Evolutionary conservation across 2,329 filamentous ascomycete genomes (phyloP).

Genomic region (Nothophaeocryptopus gaeumannii): DNA sequence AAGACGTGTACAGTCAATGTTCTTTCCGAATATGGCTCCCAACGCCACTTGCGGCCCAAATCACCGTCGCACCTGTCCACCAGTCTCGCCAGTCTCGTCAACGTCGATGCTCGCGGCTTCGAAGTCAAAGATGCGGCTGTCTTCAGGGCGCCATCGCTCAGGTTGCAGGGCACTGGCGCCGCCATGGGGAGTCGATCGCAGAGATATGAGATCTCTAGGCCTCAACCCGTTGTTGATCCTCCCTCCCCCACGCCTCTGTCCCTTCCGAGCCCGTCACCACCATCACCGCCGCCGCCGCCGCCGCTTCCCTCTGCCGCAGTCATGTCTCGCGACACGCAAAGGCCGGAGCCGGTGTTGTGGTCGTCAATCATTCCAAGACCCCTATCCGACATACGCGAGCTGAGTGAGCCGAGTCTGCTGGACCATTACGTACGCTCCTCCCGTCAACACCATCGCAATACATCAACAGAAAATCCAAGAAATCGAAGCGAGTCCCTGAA

Average conservation of each 20-base stretch:
- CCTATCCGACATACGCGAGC: conserved; percentile 50
- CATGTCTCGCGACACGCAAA: not conserved
- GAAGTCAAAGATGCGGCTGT: too few relatives aligned
- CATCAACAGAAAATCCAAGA: conserved; percentile 32
- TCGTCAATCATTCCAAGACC: conserved; percentile 39
- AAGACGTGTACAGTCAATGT: too few relatives aligned
- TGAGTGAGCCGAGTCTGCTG: conserved; percentile 49
- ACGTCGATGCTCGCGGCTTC: too few relatives aligned
- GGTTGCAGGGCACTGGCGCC: not conserved
- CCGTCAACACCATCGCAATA: conserved; percentile 15
- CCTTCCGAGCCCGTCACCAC: conserved; percentile 3
- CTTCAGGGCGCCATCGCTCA: too few relatives aligned
- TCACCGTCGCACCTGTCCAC: too few relatives aligned
- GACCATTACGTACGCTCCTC: conserved; percentile 16
- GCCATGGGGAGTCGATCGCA: conserved; percentile 20
- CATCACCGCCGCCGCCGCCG: conserved; percentile 13
- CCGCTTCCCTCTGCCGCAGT: conserved; percentile 3
- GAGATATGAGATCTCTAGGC: conserved; percentile 23
- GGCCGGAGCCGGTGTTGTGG: conserved; percentile 18
- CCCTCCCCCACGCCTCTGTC: conserved; percentile 11
- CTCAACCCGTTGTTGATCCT: conserved; percentile 18
- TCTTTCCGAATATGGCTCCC: too few relatives aligned
- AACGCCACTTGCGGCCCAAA: too few relatives aligned
- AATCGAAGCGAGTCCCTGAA: conserved; percentile 25
- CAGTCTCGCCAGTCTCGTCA: too few relatives aligned